Evolutionary conservation across 129 eudicot genomes (phyloP).

Genomic region (Ambrosia trifida): DNA sequence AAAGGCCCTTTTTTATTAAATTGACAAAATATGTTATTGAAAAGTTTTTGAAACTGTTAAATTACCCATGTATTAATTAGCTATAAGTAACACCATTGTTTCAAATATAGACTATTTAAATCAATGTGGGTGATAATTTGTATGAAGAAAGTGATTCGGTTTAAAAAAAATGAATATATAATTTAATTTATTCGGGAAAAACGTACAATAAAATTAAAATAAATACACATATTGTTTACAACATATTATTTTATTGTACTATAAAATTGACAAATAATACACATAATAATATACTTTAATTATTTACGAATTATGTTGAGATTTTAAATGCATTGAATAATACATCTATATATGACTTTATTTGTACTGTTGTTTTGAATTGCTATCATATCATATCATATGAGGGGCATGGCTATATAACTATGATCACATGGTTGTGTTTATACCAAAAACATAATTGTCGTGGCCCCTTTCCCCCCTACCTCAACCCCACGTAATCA

Average conservation of each 20-base stretch:
- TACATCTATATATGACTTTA: conserved; percentile 1
- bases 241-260: not conserved
- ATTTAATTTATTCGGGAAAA: not conserved
- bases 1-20: too few relatives aligned
- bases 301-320: not conserved
- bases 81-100: not conserved
- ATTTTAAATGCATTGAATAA: conserved; percentile 18
- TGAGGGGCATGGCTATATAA: conserved; percentile 40
- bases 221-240: not conserved
- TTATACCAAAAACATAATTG: conserved; percentile 28
- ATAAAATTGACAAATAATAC: too few relatives aligned
- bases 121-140: not conserved
- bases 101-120: not conserved
- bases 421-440: conserved; percentile 38
- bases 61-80: not conserved
- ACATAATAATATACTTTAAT: too few relatives aligned
- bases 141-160: not conserved
- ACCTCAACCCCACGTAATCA: conserved; percentile 21
- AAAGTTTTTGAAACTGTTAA: not conserved
- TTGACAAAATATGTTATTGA: not conserved
- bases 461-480: conserved; percentile 28
- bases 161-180: not conserved
- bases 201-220: not conserved
- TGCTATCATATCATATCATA: conserved; percentile 33
- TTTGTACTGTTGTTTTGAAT: conserved; percentile 26